Evolutionary conservation across 257 asterid genomes (phyloP).

Genomic region (Solanum gandarillasii): DNA sequence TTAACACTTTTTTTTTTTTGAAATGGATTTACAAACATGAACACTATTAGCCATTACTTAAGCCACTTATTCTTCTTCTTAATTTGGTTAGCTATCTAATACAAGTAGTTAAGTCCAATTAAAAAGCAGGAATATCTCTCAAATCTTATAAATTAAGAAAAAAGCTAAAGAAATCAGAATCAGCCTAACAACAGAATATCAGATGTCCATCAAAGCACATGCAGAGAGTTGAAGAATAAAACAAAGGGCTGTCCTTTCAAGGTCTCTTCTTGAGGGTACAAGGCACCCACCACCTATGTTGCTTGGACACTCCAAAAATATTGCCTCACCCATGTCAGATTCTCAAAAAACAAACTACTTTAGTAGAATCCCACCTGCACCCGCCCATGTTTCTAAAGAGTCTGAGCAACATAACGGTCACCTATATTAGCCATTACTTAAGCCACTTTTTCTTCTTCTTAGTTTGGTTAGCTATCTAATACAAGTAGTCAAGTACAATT

Average conservation of each 20-base stretch:
- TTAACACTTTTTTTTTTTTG: not conserved
- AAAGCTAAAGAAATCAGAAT: not conserved
- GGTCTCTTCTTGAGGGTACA: not conserved
- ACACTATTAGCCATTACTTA: not conserved
- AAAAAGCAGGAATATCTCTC: not conserved
- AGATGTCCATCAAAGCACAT: not conserved
- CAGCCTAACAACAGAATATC: not conserved
- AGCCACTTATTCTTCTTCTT: not conserved
- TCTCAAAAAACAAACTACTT: not conserved
- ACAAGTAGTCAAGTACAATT: not conserved
- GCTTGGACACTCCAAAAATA: not conserved
- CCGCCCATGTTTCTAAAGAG: not conserved
- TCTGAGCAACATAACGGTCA: too few relatives aligned
- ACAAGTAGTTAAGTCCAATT: not conserved
- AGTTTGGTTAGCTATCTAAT: not conserved
- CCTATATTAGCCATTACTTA: not conserved
- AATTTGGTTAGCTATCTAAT: not conserved
- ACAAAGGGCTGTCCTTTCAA: not conserved
- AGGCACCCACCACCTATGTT: not conserved
- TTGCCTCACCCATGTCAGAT: not conserved
- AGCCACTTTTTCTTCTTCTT: not conserved
- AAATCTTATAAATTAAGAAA: not conserved
- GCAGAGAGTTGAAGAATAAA: not conserved
- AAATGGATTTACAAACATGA: not conserved
- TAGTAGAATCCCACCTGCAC: not conserved